Conservation (phyloP, 1,284 basidiomycete species). For the Fomitiporia mediterranea region DNA sequence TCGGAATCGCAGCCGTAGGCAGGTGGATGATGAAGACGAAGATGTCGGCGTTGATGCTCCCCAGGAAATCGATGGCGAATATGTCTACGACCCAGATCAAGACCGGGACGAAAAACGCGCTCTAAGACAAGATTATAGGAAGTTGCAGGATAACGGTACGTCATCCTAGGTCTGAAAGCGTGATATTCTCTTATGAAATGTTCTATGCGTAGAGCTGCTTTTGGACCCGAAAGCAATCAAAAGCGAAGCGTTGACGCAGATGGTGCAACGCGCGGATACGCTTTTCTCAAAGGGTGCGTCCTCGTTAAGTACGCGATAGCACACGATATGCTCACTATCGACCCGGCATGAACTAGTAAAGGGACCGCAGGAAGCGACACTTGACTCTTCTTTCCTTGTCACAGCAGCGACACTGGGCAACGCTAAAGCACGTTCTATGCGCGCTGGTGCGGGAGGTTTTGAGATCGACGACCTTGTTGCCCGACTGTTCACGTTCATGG, state of each 20-base stretch:
- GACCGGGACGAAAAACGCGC: slow-evolving; percentile 69
- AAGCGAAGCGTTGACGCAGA: slow-evolving; percentile 49
- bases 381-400: slow-evolving; percentile 71
- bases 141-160: slow-evolving; percentile 50
- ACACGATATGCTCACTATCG: background rate
- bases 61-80: slow-evolving; percentile 24
- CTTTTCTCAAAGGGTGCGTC: slow-evolving; percentile 57
- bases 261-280: slow-evolving; percentile 50
- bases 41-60: background rate
- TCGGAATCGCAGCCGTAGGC: background rate
- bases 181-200: slow-evolving; percentile 17
- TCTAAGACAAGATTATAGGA: slow-evolving; percentile 65
- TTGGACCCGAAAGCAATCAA: slow-evolving; percentile 51
- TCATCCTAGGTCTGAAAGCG: background rate
- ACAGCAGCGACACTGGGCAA: slow-evolving; percentile 66
- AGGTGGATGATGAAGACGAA: slow-evolving; percentile 6
- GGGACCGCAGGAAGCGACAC: slow-evolving; percentile 73
- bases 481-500: slow-evolving; percentile 68
- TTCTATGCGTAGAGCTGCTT: slow-evolving; percentile 19
- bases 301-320: background rate
- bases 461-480: slow-evolving; percentile 81
- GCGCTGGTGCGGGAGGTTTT: slow-evolving; percentile 75
- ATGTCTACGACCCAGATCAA: slow-evolving; percentile 74
- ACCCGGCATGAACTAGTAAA: slow-evolving; percentile 52
- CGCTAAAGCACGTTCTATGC: slow-evolving; percentile 81